Evolutionary conservation across 805 yeast species (phyloP), one percentile per base, ranked within the genome.

Genomic region (Brettanomyces naardenensis): DNA sequence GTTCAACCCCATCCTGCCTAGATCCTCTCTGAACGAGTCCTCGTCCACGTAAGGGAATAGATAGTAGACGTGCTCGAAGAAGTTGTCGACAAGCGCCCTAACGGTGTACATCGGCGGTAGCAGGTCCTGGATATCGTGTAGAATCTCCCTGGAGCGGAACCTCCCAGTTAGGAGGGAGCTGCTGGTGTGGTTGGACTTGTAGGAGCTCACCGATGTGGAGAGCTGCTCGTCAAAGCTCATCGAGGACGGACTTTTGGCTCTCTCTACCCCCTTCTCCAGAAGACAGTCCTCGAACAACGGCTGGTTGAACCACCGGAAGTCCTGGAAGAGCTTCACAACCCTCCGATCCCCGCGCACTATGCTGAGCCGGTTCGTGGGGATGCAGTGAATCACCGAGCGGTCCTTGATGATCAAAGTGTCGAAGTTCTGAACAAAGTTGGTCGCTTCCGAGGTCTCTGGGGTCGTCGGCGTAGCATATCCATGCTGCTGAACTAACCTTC

Each of bases 281-380:
- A 23, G 41, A 6, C 36, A 13, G 27, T n/a, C 22, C 5, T 34
- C 15, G 13, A 28, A 13, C 6, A 11, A 25, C 4, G 21, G 31
- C 5, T 13, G 13, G 11, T 31, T 41, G 31, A 44, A 42, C 6
- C 32, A 23, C n/a, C 28, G 20, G 6, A 36, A 33, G 5, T 41
- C 42, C 6, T 19, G 10, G 3, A 29, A 27, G 13, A 47, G 33
- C 30, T 37, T 42, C 11, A 19, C 19, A 1, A 3, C 44, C 30
- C 34, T 39, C 7, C 13, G 9, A 45, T 6, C 49, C 29, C 6
- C 47, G 18, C 35, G 51, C 49, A 21, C 40, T 80, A 52, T 78
- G 76, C 48, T 84, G 81, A 53, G 86, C 86, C 1, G 78, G 85
- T n/a, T 84, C 78, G 44, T 58, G 80, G 10, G 80, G 80, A 35